Conservation (phyloP, 805 yeast species). For the Lipomyces sp. region DNA sequence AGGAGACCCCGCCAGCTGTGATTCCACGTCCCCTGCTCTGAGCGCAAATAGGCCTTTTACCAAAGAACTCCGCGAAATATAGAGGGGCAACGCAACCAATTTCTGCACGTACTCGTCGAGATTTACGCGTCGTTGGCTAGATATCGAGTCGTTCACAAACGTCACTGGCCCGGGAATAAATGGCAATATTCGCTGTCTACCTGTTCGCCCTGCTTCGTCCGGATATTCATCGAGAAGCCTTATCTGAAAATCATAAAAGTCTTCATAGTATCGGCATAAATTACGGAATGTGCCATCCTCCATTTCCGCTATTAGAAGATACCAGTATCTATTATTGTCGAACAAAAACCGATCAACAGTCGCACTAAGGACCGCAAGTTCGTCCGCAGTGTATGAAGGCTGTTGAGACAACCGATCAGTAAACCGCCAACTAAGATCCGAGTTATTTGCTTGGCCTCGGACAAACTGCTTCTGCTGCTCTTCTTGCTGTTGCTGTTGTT, state of each 20-base stretch:
- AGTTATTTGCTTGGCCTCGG: slow-evolving; percentile 12
- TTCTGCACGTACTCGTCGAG: slow-evolving; percentile 62
- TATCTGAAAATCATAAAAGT: slow-evolving; percentile 92
- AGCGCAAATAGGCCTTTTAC: slow-evolving; percentile 75
- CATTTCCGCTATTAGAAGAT: slow-evolving; percentile 67
- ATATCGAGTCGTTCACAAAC: slow-evolving; percentile 78
- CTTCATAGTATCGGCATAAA: slow-evolving; percentile 89
- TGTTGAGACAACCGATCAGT: slow-evolving; percentile 20
- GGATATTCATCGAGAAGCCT: slow-evolving; percentile 82
- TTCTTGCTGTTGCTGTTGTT: not conserved
- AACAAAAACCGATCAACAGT: slow-evolving; percentile 78
- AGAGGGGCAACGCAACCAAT: slow-evolving; percentile 71
- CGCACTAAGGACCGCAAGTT: slow-evolving; percentile 58
- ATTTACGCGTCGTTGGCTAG: slow-evolving; percentile 59
- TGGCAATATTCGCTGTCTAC: slow-evolving; percentile 80
- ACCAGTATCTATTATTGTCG: slow-evolving; percentile 90
- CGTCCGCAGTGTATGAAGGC: slow-evolving; percentile 11
- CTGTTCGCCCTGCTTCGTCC: slow-evolving; percentile 86
- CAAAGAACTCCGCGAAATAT: slow-evolving; percentile 51
- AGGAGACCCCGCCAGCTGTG: slow-evolving; percentile 41
- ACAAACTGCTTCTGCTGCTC: not conserved
- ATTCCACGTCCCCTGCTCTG: slow-evolving; percentile 65
- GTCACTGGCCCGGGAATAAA: slow-evolving; percentile 96
- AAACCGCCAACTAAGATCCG: slow-evolving; percentile 14
- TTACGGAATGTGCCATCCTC: slow-evolving; percentile 71